Conservation (phyloP, 202 grass and related monocot species). For the Carex arenaria region DNA sequence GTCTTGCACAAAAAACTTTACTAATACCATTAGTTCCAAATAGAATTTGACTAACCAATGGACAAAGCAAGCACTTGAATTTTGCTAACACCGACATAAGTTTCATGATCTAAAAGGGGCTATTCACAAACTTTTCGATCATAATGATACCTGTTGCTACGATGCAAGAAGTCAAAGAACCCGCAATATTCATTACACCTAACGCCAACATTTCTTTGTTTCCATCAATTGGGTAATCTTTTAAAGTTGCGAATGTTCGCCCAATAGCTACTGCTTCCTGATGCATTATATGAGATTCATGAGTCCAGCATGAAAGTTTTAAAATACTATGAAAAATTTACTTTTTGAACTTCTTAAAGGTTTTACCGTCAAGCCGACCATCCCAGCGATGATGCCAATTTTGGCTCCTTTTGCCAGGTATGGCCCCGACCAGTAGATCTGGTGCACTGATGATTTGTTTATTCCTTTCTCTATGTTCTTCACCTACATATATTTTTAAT, state of each 20-base stretch:
- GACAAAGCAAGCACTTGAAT: not conserved
- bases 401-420: conserved; percentile 50
- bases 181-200: conserved; percentile 85
- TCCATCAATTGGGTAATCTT: conserved; percentile 85
- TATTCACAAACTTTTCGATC: not conserved
- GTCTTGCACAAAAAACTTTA: not conserved
- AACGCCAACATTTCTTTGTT: conserved; percentile 96
- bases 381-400: conserved; percentile 63
- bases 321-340: not conserved
- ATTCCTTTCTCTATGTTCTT: conserved; percentile 61
- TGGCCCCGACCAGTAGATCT: conserved; percentile 56
- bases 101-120: not conserved
- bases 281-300: conserved; percentile 19
- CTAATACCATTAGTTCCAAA: not conserved
- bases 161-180: conserved; percentile 92
- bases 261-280: conserved; percentile 97
- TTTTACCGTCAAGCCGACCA: conserved; percentile 81
- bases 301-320: conserved; percentile 4
- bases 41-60: not conserved
- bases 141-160: conserved; percentile 57
- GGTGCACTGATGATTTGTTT: conserved; percentile 57
- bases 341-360: not conserved
- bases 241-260: conserved; percentile 76
- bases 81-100: too few relatives aligned
- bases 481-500: conserved; percentile 54